Base-by-base conservation (phyloP, 2,329 filamentous ascomycete species). In the Coniella vitis region DNA sequence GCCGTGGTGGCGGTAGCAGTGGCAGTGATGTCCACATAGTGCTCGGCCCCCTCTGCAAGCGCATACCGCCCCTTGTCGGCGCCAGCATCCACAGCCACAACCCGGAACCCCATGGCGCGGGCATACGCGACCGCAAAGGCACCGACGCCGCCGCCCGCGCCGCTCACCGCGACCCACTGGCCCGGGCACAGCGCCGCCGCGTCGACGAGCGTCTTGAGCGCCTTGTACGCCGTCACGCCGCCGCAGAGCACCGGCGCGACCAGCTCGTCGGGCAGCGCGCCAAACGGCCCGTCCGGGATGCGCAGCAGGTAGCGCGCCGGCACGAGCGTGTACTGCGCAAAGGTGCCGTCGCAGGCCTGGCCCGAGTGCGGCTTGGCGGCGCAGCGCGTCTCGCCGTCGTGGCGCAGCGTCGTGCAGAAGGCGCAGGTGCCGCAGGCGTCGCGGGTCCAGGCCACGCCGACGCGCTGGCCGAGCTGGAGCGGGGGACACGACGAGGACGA, bases 221-320 rank as follows among this genome's bases (percentile, higher is more conserved):
- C 68, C 54, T 67, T 68, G 52, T 71, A 72, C 0, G 68, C 69
- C 1, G 69, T 72, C 0, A 71, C 67, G 0, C 70, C 70, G 0
- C 63, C 69, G 46, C 70, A 73, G 29, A 72, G 51, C 7, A 71
- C 61, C 0, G 69, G 70, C 2, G 67, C 69, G 0, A 71, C 56
- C 4, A 59, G 39, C 40, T 70, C 66, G 38, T 70, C 68, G 0
- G 58, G 48, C 4, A 65, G 39, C 13, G 50, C 56, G 2, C 63
- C 60, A 1, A 65, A 49, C 0, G 5, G 25, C 5, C 58, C 48
- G 0, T 53, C 51, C 2, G 66, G 63, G 14, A 68, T 53, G 13
- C 53, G 55, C 8, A 63, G 48, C 0, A 67, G 46, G 46, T 71
- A 71, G 3, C 62, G 57, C 3, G 58, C 58, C 0, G 66, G 65